Conservation (phyloP, 768 basidiomycete genomes). For the Leucosporidium scottii region DNA sequence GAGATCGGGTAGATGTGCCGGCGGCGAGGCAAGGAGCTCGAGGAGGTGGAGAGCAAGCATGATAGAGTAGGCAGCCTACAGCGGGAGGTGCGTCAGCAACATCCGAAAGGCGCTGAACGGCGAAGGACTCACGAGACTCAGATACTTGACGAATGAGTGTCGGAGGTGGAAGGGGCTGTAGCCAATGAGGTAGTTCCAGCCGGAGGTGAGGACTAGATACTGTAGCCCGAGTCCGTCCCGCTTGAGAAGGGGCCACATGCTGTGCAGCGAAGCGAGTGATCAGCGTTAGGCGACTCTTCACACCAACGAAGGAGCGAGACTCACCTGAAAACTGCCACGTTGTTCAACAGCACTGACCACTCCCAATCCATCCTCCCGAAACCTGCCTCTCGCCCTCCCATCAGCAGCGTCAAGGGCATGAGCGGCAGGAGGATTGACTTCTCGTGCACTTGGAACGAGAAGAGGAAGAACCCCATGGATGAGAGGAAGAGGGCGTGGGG, state of each 20-base stretch:
- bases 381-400: constrained; percentile 45
- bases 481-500: constrained; percentile 72
- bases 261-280: constrained; percentile 40
- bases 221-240: constrained; percentile 69
- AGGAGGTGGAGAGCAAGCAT: constrained; percentile 56
- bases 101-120: too few relatives aligned
- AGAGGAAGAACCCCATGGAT: constrained; percentile 88
- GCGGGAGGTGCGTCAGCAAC: too few relatives aligned
- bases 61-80: constrained; percentile 53
- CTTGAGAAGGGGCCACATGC: constrained; percentile 87
- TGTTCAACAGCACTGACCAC: constrained; percentile 68
- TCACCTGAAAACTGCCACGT: constrained; percentile 81
- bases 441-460: constrained; percentile 95
- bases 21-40: constrained; percentile 59
- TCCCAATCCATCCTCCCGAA: constrained; percentile 54
- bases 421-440: constrained; percentile 83
- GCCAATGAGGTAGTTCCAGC: constrained; percentile 82
- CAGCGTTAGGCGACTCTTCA: not conserved
- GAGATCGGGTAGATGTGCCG: constrained; percentile 72
- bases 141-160: constrained; percentile 47
- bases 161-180: constrained; percentile 55
- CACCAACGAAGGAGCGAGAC: constrained; percentile 28
- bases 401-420: constrained; percentile 70
- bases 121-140: constrained; percentile 34
- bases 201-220: constrained; percentile 57